Conservation (phyloP, 2,329 filamentous ascomycete species). For the Tolypocladium inflatum region DNA sequence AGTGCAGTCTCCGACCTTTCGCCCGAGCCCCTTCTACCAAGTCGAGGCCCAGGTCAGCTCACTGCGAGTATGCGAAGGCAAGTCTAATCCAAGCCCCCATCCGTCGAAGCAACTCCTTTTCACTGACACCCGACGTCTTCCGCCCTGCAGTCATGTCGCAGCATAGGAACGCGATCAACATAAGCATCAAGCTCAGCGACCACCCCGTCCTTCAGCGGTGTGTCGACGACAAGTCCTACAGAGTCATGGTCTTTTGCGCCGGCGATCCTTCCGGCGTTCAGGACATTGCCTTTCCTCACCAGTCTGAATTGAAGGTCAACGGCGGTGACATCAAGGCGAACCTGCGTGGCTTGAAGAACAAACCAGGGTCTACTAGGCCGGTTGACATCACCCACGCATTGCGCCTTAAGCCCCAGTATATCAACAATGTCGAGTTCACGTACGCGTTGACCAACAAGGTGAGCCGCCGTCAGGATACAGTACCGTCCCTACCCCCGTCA, state of each 20-base stretch:
- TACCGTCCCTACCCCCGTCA: background rate
- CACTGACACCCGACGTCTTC: background rate
- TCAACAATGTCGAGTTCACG: slow-evolving; percentile 73
- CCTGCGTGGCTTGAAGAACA: slow-evolving; percentile 88
- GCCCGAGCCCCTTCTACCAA: slow-evolving; percentile 77
- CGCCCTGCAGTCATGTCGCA: slow-evolving; percentile 40
- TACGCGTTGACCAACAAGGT: slow-evolving; percentile 89
- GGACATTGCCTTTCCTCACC: slow-evolving; percentile 83
- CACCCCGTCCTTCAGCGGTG: slow-evolving; percentile 45
- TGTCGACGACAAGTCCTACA: slow-evolving; percentile 49
- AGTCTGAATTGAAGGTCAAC: slow-evolving; percentile 89
- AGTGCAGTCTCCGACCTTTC: slow-evolving; percentile 30
- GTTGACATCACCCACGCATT: slow-evolving; percentile 79
- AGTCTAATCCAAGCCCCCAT: slow-evolving; percentile 14
- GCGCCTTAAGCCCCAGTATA: slow-evolving; percentile 59
- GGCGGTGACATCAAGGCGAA: slow-evolving; percentile 85
- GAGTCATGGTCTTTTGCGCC: slow-evolving; percentile 79
- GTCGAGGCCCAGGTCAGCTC: slow-evolving; percentile 56
- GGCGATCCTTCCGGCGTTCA: slow-evolving; percentile 52
- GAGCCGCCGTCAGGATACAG: slow-evolving; percentile 19
- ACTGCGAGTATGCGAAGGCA: slow-evolving; percentile 64
- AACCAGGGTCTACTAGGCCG: slow-evolving; percentile 86
- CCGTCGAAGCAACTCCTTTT: background rate
- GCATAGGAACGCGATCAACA: slow-evolving; percentile 37
- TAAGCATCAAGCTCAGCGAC: slow-evolving; percentile 39